These are phyloP conservation scores for Penstemon newberryi DNA, from an alignment of 257 asterid genomes.

Conservation along the genomic window DNA sequence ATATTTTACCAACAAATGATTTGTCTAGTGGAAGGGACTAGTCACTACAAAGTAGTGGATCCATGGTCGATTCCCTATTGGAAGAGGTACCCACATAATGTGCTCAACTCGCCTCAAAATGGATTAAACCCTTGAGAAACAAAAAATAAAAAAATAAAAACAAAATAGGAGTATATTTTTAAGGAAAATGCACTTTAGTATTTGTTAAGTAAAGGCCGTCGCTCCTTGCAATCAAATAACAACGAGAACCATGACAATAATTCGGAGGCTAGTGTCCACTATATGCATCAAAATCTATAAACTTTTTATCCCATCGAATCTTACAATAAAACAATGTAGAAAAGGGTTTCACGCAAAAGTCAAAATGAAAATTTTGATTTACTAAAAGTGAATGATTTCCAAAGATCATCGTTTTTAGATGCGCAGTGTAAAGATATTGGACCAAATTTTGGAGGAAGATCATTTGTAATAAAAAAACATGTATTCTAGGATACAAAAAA, in stretches of 20 bases:
- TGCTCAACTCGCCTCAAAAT: too few species aligned
- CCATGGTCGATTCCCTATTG: too few species aligned
- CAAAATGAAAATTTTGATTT: constrained; percentile 3
- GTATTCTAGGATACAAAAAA: neutral
- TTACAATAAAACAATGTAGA: constrained; percentile 20
- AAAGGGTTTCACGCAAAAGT: neutral
- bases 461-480: neutral
- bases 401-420: constrained; percentile 18
- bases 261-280: neutral
- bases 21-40: too few species aligned
- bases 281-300: constrained; percentile 5
- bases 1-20: too few species aligned
- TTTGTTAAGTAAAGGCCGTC: constrained; percentile 12
- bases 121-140: too few species aligned
- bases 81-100: too few species aligned
- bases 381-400: neutral
- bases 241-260: neutral
- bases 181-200: neutral
- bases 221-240: neutral
- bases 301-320: constrained; percentile 3
- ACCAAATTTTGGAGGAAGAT: constrained; percentile 3
- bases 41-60: too few species aligned
- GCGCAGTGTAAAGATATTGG: constrained; percentile 12
- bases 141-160: too few species aligned
- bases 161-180: too few species aligned